Evolutionary conservation across 139 green algal genomes (phyloP), one percentile per base, ranked within the genome.

Genomic region (Pseudopediastrum boryanum): DNA sequence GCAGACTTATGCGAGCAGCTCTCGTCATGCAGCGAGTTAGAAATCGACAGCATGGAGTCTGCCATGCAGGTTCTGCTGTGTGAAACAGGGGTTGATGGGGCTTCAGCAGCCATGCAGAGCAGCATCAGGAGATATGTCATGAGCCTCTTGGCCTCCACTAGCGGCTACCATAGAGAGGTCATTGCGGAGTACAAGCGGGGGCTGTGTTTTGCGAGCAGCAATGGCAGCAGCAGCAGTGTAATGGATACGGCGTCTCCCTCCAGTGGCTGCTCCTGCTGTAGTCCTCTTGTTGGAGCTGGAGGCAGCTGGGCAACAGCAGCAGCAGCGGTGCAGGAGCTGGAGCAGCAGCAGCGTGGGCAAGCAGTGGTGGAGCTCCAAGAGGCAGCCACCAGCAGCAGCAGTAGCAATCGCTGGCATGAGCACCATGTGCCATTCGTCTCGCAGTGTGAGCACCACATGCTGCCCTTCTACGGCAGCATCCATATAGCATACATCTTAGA

Each of bases 401-500:
- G 54, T 66, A 79, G 68, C 50, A 76, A n/a, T n/a, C 25, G 42
- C 38, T 50, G 39, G 72, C 35, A 42, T 16, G 72, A 79, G 56
- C 50, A 76, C 50, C 39, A 51, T 10, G 35, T 90, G 12, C 61
- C 77, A 0, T 89, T 96, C 71, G 62, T 70, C n/a, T 94, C 93
- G 8, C 90, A 95, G 78, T 99, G 96, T 80, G 96, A 99, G 85
- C 96, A 99, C 88, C 96, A 99, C 82, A 89, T 99, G 86, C 88
- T 99, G 75, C 96, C 96, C 0, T 99, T 99, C 48, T 93, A 98
- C 67, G 96, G 96, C 51, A 66, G 9, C 0, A 74, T 93, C 6
- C 58, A 87, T 35, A 75, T 97, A 25, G 85, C 82, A 6, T 90
- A 87, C 67, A 9, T 89, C 33, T 13, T 77, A 39, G 44, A 44